Conservation (phyloP, 257 asterid species). For the Lycium barbarum region DNA sequence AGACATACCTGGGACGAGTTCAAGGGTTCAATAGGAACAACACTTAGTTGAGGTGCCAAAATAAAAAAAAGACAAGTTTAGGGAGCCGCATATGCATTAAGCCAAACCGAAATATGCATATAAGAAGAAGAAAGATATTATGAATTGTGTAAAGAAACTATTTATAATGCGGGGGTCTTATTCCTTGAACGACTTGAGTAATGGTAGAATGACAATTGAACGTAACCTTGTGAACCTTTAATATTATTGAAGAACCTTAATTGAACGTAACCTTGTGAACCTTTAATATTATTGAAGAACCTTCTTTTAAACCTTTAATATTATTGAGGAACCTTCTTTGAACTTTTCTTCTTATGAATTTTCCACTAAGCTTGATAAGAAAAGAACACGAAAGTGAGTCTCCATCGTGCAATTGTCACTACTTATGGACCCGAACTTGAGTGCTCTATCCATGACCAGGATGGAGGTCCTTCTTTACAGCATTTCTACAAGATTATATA, state of each 20-base stretch:
- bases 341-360: background rate
- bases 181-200: background rate
- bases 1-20: no score
- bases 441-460: background rate
- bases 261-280: background rate
- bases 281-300: no score
- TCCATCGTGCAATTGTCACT: background rate
- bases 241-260: no score
- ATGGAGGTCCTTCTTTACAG: background rate
- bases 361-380: background rate
- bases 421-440: background rate
- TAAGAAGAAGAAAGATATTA: background rate
- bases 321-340: background rate
- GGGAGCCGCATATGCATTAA: no score
- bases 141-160: background rate
- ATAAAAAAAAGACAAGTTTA: no score
- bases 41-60: no score
- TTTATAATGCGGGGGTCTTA: background rate
- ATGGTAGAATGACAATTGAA: background rate
- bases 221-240: no score
- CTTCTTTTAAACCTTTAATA: background rate
- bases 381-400: background rate
- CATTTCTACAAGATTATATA: background rate
- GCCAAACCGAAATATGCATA: background rate
- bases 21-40: no score